Percentiles rank a stretch among this genome's conserved stretches.
These are phyloP conservation scores for Clitopilus passeckerianus DNA, from an alignment of 768 basidiomycete species.

Conservation along the genomic window DNA sequence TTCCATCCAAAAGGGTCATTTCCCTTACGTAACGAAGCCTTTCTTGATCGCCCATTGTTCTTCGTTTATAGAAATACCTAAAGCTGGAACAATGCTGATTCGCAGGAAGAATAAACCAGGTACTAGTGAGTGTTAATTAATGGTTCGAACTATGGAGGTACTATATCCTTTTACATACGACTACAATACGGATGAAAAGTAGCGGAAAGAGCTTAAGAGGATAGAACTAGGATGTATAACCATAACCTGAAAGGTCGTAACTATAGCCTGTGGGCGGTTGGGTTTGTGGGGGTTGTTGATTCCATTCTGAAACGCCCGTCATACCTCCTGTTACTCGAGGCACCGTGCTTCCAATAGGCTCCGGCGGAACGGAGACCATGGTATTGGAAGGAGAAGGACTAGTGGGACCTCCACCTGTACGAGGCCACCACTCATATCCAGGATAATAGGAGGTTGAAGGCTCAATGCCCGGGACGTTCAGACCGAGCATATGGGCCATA, in stretches of 20 bases:
- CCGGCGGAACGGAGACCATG: conserved; percentile 8
- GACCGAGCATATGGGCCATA: conserved; percentile 70
- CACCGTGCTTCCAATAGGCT: conserved; percentile 5
- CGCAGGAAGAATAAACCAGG: not conserved
- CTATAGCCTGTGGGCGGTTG: not conserved
- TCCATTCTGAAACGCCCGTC: not conserved
- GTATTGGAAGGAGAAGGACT: conserved; percentile 13
- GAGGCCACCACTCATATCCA: conserved; percentile 68
- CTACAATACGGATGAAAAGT: not conserved
- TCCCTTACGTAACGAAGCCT: not conserved
- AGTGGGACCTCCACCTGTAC: conserved; percentile 21
- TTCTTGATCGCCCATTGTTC: conserved; percentile 13
- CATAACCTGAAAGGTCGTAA: not conserved
- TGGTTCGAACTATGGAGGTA: too few species aligned
- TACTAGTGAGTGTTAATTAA: too few species aligned
- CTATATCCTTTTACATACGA: not conserved
- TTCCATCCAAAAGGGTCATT: not conserved
- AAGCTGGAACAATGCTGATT: not conserved
- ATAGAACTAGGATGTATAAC: not conserved
- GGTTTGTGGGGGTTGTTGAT: not conserved
- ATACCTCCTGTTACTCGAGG: not conserved
- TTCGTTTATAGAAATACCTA: conserved; percentile 6
- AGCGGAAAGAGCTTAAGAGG: not conserved
- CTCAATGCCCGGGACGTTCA: conserved; percentile 62
- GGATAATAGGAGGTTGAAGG: conserved; percentile 51